phyloP scores from a whole-genome alignment of 495 filamentous ascomycete genomes.

The Daldinia bambusicola region DNA sequence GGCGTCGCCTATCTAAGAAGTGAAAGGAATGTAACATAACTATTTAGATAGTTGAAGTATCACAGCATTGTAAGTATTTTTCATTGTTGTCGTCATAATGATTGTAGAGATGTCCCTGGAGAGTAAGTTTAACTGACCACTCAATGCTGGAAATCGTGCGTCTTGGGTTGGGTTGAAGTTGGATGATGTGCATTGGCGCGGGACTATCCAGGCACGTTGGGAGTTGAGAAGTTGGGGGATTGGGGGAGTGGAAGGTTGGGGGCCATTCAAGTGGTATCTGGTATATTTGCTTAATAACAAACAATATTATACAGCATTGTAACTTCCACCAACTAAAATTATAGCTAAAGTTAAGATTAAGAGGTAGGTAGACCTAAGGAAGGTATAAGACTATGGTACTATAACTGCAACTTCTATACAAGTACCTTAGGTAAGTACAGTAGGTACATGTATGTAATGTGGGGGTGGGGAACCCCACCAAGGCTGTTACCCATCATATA shows the following conservation, averaged over 20 bases:
- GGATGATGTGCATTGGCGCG: slow-evolving; percentile 26
- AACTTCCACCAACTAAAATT: neutral
- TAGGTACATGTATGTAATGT: neutral
- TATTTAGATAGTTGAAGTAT: slow-evolving; percentile 3
- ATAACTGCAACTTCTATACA: neutral
- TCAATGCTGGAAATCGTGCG: neutral
- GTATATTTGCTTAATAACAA: slow-evolving; percentile 20
- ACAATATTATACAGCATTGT: neutral
- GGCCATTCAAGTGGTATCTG: neutral
- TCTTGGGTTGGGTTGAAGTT: neutral
- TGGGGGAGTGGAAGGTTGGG: slow-evolving; percentile 19
- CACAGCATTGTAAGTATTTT: slow-evolving; percentile 11
- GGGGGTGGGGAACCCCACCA: slow-evolving; percentile 2
- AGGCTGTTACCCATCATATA: neutral
- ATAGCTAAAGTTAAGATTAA: too few species aligned
- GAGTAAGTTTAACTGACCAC: neutral
- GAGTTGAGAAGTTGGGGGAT: slow-evolving; percentile 15
- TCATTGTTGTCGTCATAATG: slow-evolving; percentile 14
- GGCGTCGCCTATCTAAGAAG: slow-evolving; percentile 5
- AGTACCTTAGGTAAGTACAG: neutral
- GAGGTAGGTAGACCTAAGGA: too few species aligned
- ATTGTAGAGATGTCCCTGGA: neutral
- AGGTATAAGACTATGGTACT: neutral
- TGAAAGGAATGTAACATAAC: slow-evolving; percentile 33
- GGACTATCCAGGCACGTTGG: slow-evolving; percentile 7